These are phyloP conservation scores for Akanthomyces dipterigenus DNA, from an alignment of 2,329 filamentous ascomycete species.

Conservation along the genomic window DNA sequence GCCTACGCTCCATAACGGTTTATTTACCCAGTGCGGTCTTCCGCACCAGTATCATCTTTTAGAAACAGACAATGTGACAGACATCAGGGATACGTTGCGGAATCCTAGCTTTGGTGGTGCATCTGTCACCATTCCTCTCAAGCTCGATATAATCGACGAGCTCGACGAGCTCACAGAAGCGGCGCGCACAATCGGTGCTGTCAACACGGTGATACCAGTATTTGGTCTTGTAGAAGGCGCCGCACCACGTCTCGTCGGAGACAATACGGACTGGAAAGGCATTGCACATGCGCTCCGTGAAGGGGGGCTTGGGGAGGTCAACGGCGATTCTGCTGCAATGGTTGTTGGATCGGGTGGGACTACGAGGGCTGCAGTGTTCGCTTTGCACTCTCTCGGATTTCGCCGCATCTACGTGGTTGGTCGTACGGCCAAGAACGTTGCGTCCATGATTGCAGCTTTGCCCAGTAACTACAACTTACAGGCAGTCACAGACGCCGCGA, in stretches of 20 bases:
- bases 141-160: constrained; percentile 76
- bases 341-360: constrained; percentile 91
- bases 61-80: constrained; percentile 62
- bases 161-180: constrained; percentile 76
- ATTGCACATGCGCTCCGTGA: constrained; percentile 75
- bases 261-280: constrained; percentile 94
- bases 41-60: constrained; percentile 73
- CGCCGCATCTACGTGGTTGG: constrained; percentile 82
- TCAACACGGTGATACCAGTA: constrained; percentile 82
- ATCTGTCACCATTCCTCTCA: constrained; percentile 92
- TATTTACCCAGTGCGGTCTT: constrained; percentile 71
- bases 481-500: constrained; percentile 48
- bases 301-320: constrained; percentile 49
- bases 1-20: constrained; percentile 79
- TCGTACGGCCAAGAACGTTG: constrained; percentile 63
- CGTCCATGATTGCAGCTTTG: constrained; percentile 64
- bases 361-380: constrained; percentile 83
- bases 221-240: constrained; percentile 28
- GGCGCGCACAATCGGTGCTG: constrained; percentile 77
- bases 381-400: constrained; percentile 76
- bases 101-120: constrained; percentile 78
- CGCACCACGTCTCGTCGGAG: constrained; percentile 59
- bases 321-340: constrained; percentile 48
- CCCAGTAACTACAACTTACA: constrained; percentile 64
- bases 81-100: constrained; percentile 60